Percentiles rank a stretch among this genome's conserved stretches.
These are phyloP conservation scores for Fusarium dlaminii DNA, from an alignment of 2,329 filamentous ascomycete genomes.

Conservation along the genomic window DNA sequence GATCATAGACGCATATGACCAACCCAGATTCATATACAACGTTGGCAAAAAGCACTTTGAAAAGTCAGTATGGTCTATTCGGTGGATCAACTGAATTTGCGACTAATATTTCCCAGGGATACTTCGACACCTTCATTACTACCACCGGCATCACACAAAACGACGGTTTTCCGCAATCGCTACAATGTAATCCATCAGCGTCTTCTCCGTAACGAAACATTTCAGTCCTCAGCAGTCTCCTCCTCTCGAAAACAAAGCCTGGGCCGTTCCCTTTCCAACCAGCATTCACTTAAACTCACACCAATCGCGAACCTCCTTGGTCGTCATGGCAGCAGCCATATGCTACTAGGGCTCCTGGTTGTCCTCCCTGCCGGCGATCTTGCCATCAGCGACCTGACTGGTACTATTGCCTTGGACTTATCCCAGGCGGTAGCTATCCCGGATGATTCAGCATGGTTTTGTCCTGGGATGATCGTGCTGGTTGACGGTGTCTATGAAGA, in stretches of 20 bases:
- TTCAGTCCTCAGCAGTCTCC: conserved; percentile 82
- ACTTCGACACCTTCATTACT: conserved; percentile 74
- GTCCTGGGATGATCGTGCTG: conserved; percentile 94
- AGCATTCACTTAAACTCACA: conserved; percentile 85
- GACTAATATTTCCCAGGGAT: conserved; percentile 55
- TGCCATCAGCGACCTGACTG: conserved; percentile 86
- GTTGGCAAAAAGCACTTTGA: conserved; percentile 91
- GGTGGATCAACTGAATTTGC: background rate
- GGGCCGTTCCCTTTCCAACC: conserved; percentile 67
- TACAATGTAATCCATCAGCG: conserved; percentile 94
- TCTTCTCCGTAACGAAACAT: conserved; percentile 90
- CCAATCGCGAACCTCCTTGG: conserved; percentile 81
- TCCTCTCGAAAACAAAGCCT: conserved; percentile 64
- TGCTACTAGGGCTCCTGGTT: conserved; percentile 85
- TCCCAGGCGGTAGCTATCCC: conserved; percentile 83
- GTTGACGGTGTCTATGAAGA: conserved; percentile 98
- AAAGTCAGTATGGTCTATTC: conserved; percentile 57
- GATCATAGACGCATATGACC: conserved; percentile 83
- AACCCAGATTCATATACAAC: conserved; percentile 82
- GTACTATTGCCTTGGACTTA: conserved; percentile 86
- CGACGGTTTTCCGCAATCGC: conserved; percentile 84
- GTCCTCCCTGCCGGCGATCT: conserved; percentile 83
- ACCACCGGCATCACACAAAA: conserved; percentile 83
- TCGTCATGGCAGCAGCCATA: conserved; percentile 83
- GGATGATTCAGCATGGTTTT: conserved; percentile 89